Evolutionary conservation across 2,329 filamentous ascomycete genomes (phyloP), one percentile per base, ranked within the genome.

Genomic region (Alternaria viburni): DNA sequence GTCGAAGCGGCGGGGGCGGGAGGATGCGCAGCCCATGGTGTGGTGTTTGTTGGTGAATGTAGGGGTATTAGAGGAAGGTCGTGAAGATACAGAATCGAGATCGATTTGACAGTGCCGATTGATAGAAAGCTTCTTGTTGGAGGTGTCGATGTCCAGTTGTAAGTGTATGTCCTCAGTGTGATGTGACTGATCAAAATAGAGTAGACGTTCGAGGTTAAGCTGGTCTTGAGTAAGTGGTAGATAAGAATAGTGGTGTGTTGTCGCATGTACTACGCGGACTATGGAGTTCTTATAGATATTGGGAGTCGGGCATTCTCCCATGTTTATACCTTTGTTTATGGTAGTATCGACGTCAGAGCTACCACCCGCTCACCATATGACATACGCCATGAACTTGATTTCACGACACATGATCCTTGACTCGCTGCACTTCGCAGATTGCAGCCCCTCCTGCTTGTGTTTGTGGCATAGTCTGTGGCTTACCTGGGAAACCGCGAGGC

Each of bases 11-110:
- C 56, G 62, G 51, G 61, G 59, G 36, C 69, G 62, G 25, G 67
- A 71, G 17, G 67, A 61, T 61, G 61, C 63, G 52, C 68, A 70
- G 43, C 65, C 66, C 67, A 70, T 70, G n/a, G n/a, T n/a, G n/a
- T n/a, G n/a, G n/a, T n/a, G n/a, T n/a, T n/a, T n/a, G n/a, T n/a
- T n/a, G n/a, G n/a, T n/a, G n/a, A n/a, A n/a, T n/a, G n/a, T n/a
- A n/a, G n/a, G n/a, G n/a, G n/a, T n/a, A n/a, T n/a, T n/a, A n/a
- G n/a, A n/a, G n/a, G n/a, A n/a, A n/a, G n/a, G n/a, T n/a, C n/a
- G n/a, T n/a, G n/a, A n/a, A n/a, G n/a, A n/a, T n/a, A n/a, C n/a
- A n/a, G n/a, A n/a, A n/a, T n/a, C n/a, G n/a, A n/a, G n/a, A n/a
- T n/a, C n/a, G n/a, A n/a, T n/a, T n/a, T n/a, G n/a, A n/a, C n/a